Conservation (phyloP, 192 early-diverging fungal genomes). For the Backusella luteola region DNA sequence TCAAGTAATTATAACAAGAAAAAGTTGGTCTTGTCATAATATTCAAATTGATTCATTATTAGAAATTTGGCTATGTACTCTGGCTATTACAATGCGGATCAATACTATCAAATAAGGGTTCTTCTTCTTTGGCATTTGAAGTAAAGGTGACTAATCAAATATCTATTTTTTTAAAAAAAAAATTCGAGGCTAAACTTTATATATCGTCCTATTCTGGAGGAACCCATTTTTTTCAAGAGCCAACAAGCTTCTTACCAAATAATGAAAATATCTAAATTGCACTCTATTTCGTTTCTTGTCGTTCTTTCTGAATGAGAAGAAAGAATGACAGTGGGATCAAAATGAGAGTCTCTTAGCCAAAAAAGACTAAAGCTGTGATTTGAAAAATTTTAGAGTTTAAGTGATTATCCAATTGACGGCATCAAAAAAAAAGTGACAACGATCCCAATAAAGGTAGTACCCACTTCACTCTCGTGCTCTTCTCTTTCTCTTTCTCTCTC, state of each 20-base stretch:
- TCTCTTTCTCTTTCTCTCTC: neutral
- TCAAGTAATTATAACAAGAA: neutral
- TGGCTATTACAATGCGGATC: neutral
- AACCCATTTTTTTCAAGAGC: neutral
- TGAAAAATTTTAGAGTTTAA: neutral
- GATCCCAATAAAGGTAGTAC: neutral
- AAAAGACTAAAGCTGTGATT: neutral
- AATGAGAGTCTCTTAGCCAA: neutral
- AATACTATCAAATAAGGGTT: neutral
- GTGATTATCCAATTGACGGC: neutral
- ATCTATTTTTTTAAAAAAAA: neutral
- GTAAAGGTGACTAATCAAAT: neutral
- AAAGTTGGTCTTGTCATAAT: neutral
- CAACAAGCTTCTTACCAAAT: neutral
- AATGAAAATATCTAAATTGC: neutral
- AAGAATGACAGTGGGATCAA: neutral
- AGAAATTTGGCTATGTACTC: neutral
- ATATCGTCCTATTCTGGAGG: neutral
- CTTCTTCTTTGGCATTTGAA: neutral
- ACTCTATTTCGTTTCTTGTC: neutral
- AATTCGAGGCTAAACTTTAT: neutral
- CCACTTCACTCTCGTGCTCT: neutral
- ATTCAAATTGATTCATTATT: neutral
- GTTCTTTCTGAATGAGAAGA: neutral
- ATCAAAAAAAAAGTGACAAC: neutral